phyloP scores from a whole-genome alignment of 1,139 yeast genomes.

The Petasospora fabianii region DNA sequence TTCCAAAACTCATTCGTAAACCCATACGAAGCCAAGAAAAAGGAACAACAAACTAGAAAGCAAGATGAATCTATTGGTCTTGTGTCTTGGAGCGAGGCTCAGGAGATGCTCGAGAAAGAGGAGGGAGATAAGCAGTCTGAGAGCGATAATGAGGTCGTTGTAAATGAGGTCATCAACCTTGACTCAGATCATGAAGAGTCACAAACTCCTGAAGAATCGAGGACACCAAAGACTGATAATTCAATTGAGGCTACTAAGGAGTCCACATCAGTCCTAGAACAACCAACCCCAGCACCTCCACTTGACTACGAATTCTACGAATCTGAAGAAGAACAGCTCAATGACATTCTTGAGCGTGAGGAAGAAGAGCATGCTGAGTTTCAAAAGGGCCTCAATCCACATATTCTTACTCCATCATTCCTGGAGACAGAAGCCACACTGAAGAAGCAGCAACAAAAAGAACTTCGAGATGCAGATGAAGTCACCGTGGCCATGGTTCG shows the following conservation, averaged over 20 bases:
- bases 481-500: conserved; percentile 82
- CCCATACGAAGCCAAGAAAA: conserved; percentile 11
- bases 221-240: neutral
- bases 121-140: conserved; percentile 4
- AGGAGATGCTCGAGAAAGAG: conserved; percentile 16
- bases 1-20: conserved; percentile 13
- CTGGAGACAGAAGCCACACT: conserved; percentile 50
- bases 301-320: conserved; percentile 69
- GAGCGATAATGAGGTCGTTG: conserved; percentile 9
- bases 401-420: conserved; percentile 11
- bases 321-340: conserved; percentile 62
- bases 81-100: conserved; percentile 24
- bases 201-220: neutral
- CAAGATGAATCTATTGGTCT: conserved; percentile 13
- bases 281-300: conserved; percentile 18
- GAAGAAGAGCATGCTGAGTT: conserved; percentile 69
- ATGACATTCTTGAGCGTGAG: conserved; percentile 60
- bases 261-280: neutral
- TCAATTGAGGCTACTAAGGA: neutral
- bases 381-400: conserved; percentile 41
- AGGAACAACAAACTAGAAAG: conserved; percentile 4
- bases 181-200: conserved; percentile 17
- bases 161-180: conserved; percentile 5
- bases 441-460: conserved; percentile 52
- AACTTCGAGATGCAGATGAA: conserved; percentile 85